phyloP scores from a whole-genome alignment of 768 basidiomycete species.

The Lactarius sanguifluus region DNA sequence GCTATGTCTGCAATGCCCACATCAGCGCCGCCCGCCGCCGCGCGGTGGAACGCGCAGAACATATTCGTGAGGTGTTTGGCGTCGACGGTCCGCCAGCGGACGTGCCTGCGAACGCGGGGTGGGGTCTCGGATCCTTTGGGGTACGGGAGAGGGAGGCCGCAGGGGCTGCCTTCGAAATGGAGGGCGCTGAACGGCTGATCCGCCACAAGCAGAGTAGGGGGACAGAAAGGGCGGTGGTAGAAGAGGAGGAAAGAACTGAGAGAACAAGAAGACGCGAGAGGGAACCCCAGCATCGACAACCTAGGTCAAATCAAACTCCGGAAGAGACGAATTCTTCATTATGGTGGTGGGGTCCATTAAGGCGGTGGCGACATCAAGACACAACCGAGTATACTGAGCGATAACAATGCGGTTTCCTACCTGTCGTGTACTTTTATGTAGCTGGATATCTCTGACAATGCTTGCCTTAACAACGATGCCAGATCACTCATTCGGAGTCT shows the following conservation, averaged over 20 bases:
- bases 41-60: conserved; percentile 63
- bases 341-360: conserved; percentile 82
- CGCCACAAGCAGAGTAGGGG: neutral
- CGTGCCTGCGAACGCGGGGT: conserved; percentile 46
- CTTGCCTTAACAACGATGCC: too few species aligned
- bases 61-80: conserved; percentile 62
- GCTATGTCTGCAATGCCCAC: conserved; percentile 66
- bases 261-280: conserved; percentile 33
- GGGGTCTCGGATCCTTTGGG: conserved; percentile 75
- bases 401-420: neutral
- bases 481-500: too few species aligned
- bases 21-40: conserved; percentile 67
- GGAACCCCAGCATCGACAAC: conserved; percentile 27
- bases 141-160: conserved; percentile 41
- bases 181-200: conserved; percentile 12
- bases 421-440: neutral
- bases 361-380: conserved; percentile 73
- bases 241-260: conserved; percentile 23
- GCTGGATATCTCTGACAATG: neutral
- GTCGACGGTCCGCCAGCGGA: conserved; percentile 33
- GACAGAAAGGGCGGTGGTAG: conserved; percentile 22
- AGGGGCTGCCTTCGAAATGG: conserved; percentile 35
- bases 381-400: conserved; percentile 60
- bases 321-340: conserved; percentile 33
- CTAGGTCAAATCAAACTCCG: neutral